Conservation (phyloP, 1,284 basidiomycete species). For the Nidula niveotomentosa region DNA sequence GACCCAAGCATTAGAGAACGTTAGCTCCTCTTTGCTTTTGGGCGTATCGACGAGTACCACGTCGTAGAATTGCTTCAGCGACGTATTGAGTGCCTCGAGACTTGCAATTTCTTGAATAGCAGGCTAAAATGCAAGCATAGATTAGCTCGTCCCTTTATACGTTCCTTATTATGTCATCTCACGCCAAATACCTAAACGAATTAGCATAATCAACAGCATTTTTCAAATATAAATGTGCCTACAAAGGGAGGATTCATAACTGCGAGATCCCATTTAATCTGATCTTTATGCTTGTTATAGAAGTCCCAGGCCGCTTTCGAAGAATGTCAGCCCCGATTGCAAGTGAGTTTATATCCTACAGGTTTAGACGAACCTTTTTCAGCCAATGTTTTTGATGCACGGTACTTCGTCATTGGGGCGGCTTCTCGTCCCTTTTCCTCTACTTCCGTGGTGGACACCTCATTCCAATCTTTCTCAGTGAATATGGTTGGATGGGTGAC, state of each 20-base stretch:
- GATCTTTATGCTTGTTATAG: slow-evolving; percentile 26
- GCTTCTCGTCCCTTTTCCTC: slow-evolving; percentile 39
- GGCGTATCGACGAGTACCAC: background rate
- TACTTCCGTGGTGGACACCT: slow-evolving; percentile 37
- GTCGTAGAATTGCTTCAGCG: no score
- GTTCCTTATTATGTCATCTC: slow-evolving; percentile 18
- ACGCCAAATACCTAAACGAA: slow-evolving; percentile 18
- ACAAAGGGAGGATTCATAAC: slow-evolving; percentile 35
- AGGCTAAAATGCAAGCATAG: background rate
- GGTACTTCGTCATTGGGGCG: slow-evolving; percentile 23
- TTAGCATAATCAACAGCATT: background rate
- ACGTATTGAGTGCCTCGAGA: background rate
- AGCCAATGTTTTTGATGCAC: slow-evolving; percentile 38
- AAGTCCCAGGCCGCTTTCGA: slow-evolving; percentile 39
- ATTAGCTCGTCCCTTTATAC: background rate
- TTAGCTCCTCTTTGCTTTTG: slow-evolving; percentile 15
- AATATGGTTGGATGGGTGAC: slow-evolving; percentile 20
- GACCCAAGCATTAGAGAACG: slow-evolving; percentile 17
- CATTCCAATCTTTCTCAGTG: slow-evolving; percentile 53
- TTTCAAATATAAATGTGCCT: slow-evolving; percentile 7
- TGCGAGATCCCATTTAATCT: slow-evolving; percentile 33
- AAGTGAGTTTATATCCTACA: background rate
- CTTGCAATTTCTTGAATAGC: background rate
- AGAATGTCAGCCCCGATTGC: background rate
- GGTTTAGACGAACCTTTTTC: slow-evolving; percentile 26